Percentiles rank a stretch among this genome's conserved stretches.
phyloP scores from a whole-genome alignment of 1,284 basidiomycete species.

The Cryptococcus amylolentus region DNA sequence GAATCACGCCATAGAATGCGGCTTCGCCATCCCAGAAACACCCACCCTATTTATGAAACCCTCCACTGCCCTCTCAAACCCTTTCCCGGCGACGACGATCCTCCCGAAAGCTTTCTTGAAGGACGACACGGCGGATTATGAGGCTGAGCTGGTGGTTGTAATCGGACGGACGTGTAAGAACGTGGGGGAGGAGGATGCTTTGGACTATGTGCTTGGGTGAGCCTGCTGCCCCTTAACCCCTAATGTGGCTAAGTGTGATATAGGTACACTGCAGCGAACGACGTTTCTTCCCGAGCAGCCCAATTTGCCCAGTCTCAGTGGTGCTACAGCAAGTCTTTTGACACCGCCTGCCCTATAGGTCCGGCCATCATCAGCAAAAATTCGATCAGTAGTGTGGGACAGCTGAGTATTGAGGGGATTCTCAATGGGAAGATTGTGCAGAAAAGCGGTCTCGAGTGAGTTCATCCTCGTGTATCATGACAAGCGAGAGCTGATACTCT shows the following conservation, averaged over 20 bases:
- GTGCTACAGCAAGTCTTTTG: conserved; percentile 41
- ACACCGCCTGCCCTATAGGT: conserved; percentile 51
- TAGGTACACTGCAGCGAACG: conserved; percentile 49
- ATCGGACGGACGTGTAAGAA: conserved; percentile 77
- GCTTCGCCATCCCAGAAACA: conserved; percentile 31
- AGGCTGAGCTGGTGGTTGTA: conserved; percentile 80
- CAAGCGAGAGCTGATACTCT: not conserved
- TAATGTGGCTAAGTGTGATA: conserved; percentile 1
- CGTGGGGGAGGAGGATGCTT: conserved; percentile 69
- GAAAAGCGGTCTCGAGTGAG: conserved; percentile 43
- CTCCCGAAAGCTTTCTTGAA: conserved; percentile 53
- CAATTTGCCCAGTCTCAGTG: conserved; percentile 31
- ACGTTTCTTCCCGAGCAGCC: conserved; percentile 41
- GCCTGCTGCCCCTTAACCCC: conserved; percentile 25
- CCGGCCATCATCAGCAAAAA: conserved; percentile 42
- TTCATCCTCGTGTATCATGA: conserved; percentile 1
- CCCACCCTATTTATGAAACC: conserved; percentile 47
- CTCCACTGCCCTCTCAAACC: conserved; percentile 33
- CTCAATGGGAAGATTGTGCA: conserved; percentile 47
- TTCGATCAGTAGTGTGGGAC: conserved; percentile 21
- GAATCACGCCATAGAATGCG: conserved; percentile 47
- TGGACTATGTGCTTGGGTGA: conserved; percentile 74
- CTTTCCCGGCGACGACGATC: conserved; percentile 34
- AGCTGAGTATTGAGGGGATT: conserved; percentile 37
- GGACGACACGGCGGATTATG: conserved; percentile 77